A percentile compares a stretch with the other conserved stretches of the same genome.
Evolutionary conservation across 257 asterid species (phyloP).

Genomic region (Gentiana macrophylla): DNA sequence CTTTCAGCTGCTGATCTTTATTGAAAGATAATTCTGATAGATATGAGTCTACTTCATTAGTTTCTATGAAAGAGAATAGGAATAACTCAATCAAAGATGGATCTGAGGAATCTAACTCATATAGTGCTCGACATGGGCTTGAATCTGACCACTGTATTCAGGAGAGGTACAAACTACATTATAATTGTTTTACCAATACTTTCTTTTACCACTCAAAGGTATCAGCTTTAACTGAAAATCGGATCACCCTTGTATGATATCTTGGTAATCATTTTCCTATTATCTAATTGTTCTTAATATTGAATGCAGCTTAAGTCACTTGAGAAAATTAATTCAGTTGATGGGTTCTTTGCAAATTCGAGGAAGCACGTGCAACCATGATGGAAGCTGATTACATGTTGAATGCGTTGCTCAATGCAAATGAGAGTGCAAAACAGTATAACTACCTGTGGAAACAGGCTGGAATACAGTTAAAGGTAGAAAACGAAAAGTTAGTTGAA

Average conservation of each 20-base stretch:
- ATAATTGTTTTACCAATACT: not conserved
- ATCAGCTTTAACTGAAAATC: too few species aligned
- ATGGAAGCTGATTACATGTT: slow-evolving; percentile 51
- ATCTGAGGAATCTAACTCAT: slow-evolving; percentile 5
- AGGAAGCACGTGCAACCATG: slow-evolving; percentile 47
- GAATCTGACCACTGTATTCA: slow-evolving; percentile 15
- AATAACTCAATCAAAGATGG: slow-evolving; percentile 13
- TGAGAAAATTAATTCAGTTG: slow-evolving; percentile 18
- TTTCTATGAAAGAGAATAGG: slow-evolving; percentile 9
- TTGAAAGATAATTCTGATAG: slow-evolving; percentile 15
- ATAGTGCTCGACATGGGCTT: not conserved
- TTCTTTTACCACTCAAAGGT: too few species aligned
- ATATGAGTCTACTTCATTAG: slow-evolving; percentile 6
- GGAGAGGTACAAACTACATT: slow-evolving; percentile 25
- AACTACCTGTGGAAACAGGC: slow-evolving; percentile 44
- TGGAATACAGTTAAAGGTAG: slow-evolving; percentile 35
- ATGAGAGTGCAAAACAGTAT: slow-evolving; percentile 40
- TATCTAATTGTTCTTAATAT: not conserved
- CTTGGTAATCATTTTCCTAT: not conserved
- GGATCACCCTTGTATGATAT: too few species aligned
- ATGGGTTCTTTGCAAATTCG: slow-evolving; percentile 43
- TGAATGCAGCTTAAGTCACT: slow-evolving; percentile 26
- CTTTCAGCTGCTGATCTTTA: slow-evolving; percentile 19
- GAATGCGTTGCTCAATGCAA: slow-evolving; percentile 44
- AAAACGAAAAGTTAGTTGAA: slow-evolving; percentile 39